These are phyloP conservation scores for Penicillium silybi DNA, from an alignment of 495 filamentous ascomycete species.

Conservation along the genomic window DNA sequence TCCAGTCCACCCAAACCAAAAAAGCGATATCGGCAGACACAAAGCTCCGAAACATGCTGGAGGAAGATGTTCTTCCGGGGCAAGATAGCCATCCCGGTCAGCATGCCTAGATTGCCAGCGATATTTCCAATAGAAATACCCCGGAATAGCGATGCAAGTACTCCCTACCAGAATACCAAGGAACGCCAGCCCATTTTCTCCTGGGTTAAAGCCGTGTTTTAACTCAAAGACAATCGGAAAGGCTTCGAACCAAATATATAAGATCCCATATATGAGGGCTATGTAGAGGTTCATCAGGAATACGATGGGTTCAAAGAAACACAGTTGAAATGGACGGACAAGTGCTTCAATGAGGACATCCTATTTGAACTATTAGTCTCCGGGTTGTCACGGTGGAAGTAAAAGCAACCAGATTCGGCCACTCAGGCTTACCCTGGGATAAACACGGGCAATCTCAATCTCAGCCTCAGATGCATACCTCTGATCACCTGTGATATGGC, in stretches of 20 bases:
- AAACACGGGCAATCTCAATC: constrained; percentile 32
- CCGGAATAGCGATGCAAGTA: constrained; percentile 33
- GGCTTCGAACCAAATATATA: constrained; percentile 57
- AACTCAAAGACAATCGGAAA: constrained; percentile 51
- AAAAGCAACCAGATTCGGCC: no score
- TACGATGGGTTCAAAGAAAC: constrained; percentile 47
- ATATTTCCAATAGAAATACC: constrained; percentile 45
- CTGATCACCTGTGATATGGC: constrained; percentile 35
- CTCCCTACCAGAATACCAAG: constrained; percentile 49
- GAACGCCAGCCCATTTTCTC: constrained; percentile 46
- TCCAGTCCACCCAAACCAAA: constrained; percentile 61
- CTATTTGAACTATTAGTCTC: constrained; percentile 13
- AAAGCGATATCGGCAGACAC: constrained; percentile 49
- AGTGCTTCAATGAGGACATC: constrained; percentile 37
- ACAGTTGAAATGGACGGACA: constrained; percentile 40
- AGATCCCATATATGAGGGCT: constrained; percentile 49
- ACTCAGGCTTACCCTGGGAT: constrained; percentile 9
- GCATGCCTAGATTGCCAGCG: constrained; percentile 36
- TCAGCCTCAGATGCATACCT: constrained; percentile 37
- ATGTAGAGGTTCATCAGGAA: constrained; percentile 52
- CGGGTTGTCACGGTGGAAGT: no score
- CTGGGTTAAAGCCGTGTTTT: constrained; percentile 46
- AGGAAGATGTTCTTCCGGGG: constrained; percentile 46
- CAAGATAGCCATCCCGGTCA: constrained; percentile 30
- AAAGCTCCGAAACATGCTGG: constrained; percentile 44